These are phyloP conservation scores for Neostapfia colusana DNA, from an alignment of 176 grass and related monocot genomes.

Conservation along the genomic window DNA sequence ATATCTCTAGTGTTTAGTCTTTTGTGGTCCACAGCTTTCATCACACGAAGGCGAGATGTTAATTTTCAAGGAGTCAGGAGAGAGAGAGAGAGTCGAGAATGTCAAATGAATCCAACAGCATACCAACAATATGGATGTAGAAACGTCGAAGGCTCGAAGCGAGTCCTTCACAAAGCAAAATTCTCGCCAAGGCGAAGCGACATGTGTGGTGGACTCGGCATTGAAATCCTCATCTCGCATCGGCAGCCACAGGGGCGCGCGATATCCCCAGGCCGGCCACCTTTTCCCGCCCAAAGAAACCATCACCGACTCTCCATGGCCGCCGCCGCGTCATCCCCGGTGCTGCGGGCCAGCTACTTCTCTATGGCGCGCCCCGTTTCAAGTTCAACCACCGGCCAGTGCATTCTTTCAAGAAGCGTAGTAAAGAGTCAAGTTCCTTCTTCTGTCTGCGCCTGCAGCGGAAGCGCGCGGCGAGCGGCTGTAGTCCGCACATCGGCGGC, in stretches of 20 bases:
- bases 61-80: too few relatives aligned
- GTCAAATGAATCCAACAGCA: too few relatives aligned
- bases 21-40: too few relatives aligned
- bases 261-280: slow-evolving; percentile 11
- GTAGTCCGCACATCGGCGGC: background rate
- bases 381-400: background rate
- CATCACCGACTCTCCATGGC: background rate
- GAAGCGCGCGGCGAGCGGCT: slow-evolving; percentile 1
- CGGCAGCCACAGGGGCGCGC: background rate
- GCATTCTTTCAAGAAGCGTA: slow-evolving; percentile 4
- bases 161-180: too few relatives aligned
- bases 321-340: slow-evolving; percentile 9
- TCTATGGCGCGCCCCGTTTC: background rate
- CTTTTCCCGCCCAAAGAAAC: slow-evolving; percentile 21
- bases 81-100: too few relatives aligned
- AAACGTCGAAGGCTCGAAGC: too few relatives aligned
- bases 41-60: too few relatives aligned
- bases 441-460: background rate
- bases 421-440: background rate
- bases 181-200: background rate
- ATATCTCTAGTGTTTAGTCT: too few relatives aligned
- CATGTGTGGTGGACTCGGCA: slow-evolving; percentile 27
- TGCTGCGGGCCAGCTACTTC: slow-evolving; percentile 18
- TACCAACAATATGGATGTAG: too few relatives aligned
- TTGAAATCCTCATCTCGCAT: slow-evolving; percentile 20